Base-by-base conservation (phyloP, 768 basidiomycete species). In the Crucibulum laeve region DNA sequence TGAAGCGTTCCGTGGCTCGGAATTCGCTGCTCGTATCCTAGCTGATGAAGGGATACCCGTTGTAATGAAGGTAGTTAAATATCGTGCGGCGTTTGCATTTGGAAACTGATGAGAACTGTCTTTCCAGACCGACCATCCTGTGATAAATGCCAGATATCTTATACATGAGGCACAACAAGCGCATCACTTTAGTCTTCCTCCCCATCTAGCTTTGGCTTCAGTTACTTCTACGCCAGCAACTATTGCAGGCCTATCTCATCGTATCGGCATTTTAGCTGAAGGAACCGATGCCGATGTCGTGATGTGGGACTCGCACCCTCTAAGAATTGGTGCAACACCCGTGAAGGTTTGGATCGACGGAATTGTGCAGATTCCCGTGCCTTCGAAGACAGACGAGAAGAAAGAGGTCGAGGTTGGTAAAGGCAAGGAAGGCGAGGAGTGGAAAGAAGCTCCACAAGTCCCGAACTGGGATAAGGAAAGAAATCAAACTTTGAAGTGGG, bases 271-370 rank as follows among this genome's bases (percentile, higher is more conserved):
- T 39, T 54, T 91, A 13, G 59, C 68, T 38, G 69, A 71, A 54
- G 80, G 80, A n/a, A 57, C 67, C n/a, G 76, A 77, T 46, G 76
- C 76, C 38, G 84, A 91, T 55, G 57, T 88, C n/a, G 84, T 89
- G 5, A 59, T 90, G 26, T 85, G 82, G 83, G 80, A 84, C 53
- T 79, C 78, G 2, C 84, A 89, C 61, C 90, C 90, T 1, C 70
- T 91, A 22, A 71, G 72, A 22, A 64, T 88, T 17, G 87, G 84
- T 42, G 82, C 89, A 2, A 88, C 85, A 0, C 90, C 89, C 0
- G 57, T 67, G 10, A 80, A 82, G 44, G 80, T 88, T 21, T 94
- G 83, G 71, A 87, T 94, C 50, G 92, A 96, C 59, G 91, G 91
- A 1, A 80, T 91, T 45, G 57, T 79, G 3, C 91, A 94, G 53